These are phyloP conservation scores for Flaveria floridana DNA, from an alignment of 140 eudicot genomes.

Conservation along the genomic window DNA sequence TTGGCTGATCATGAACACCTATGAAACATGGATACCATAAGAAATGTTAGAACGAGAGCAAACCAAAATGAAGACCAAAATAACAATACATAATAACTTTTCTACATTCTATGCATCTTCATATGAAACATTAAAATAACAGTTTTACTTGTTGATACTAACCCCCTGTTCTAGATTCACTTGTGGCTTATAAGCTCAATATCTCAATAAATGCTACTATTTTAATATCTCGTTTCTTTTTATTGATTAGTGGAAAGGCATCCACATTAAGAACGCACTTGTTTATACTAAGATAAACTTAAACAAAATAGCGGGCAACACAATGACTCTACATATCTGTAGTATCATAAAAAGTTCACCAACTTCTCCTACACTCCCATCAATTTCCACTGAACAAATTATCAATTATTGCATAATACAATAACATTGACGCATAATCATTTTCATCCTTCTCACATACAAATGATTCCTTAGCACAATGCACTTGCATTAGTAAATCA, in stretches of 20 bases:
- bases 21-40: slow-evolving; percentile 8
- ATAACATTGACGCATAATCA: slow-evolving; percentile 1
- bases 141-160: background rate
- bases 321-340: background rate
- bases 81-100: background rate
- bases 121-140: background rate
- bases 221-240: background rate
- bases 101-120: background rate
- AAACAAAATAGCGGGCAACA: background rate
- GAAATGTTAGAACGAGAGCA: slow-evolving; percentile 20
- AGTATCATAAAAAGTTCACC: slow-evolving; percentile 13
- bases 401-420: background rate
- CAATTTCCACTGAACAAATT: background rate
- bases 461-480: slow-evolving; percentile 19
- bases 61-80: background rate
- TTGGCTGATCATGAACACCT: slow-evolving; percentile 34
- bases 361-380: background rate
- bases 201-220: background rate
- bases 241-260: background rate
- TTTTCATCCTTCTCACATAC: background rate
- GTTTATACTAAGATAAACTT: background rate
- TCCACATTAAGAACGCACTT: background rate
- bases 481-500: slow-evolving; percentile 24
- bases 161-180: background rate
- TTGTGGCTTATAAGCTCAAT: background rate